These are phyloP conservation scores for Tetradesmus lagerheimii DNA, from an alignment of 139 green algal genomes.

Conservation along the genomic window DNA sequence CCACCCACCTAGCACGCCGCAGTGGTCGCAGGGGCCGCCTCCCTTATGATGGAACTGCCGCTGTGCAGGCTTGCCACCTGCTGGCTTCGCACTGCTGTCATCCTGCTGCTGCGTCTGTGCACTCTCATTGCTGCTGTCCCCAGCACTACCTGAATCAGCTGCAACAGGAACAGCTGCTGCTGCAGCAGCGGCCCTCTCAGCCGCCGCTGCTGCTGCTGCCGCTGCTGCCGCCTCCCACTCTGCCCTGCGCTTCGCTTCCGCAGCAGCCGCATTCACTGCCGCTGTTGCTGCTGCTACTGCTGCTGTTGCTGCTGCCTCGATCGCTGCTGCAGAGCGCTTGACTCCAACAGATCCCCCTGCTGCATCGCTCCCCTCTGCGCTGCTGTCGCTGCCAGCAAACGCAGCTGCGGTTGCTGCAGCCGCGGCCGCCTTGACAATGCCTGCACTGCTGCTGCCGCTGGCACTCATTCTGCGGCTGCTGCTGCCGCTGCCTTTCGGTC, in stretches of 20 bases:
- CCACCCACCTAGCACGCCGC: constrained; percentile 48
- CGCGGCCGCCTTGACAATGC: neutral
- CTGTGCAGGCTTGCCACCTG: neutral
- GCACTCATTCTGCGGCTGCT: neutral
- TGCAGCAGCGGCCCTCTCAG: neutral
- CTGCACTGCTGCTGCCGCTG: constrained; percentile 18
- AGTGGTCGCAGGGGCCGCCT: constrained; percentile 72
- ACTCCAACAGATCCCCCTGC: neutral
- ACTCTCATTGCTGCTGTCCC: constrained; percentile 41
- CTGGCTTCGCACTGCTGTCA: neutral
- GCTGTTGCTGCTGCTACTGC: constrained; percentile 23
- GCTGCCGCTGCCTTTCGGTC: neutral
- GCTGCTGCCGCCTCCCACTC: neutral
- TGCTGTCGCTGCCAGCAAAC: neutral
- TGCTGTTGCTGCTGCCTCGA: constrained; percentile 13
- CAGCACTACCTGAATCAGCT: constrained; percentile 16
- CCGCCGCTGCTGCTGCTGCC: neutral
- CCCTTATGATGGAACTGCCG: constrained; percentile 54
- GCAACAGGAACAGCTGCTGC: neutral
- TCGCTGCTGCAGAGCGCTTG: neutral
- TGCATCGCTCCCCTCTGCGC: neutral
- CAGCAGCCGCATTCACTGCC: neutral
- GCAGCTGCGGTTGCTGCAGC: neutral
- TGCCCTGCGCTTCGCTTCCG: neutral
- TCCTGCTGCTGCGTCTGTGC: constrained; percentile 30